Base-by-base conservation (phyloP, 257 asterid species). In the Perilla frutescens region DNA sequence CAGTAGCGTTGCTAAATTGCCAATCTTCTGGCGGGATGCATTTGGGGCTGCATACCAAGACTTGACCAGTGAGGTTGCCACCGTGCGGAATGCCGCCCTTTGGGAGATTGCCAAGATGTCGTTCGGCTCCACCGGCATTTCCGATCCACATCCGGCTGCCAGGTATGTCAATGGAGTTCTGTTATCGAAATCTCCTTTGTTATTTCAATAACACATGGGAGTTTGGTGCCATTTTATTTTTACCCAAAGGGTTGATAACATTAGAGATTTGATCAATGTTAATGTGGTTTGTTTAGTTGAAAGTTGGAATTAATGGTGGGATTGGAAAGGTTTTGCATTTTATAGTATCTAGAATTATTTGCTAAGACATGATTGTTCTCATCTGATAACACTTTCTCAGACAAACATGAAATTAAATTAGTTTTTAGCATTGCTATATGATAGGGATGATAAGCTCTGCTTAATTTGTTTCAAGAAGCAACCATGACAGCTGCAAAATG, bases 41-140 rank as follows among this genome's bases (percentile, higher is more conserved):
- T 95, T 92, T 47, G 92, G 89, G 79, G 99, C 99, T 43, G 99
- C 99, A 0, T 95, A 90, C 68, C 89, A 88, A 68, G 96, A 95
- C 68, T 68, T 95, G 88, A 89, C 83, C 10, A 87, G 91, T 70
- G 98, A 90, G 57, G 82, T 78, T 62, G 62, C 89, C 4, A 36
- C 67, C 8, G 76, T 84, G 50, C 81, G 83, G 12, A 64, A 90
- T 8, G 43, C 87, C 14, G 99, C 98, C 51, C 81, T 95, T 70
- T 64, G 86, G 0, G 97, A 92, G 88, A 91, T 95, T 14, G 97
- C 98, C 13, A 92, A 87, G 86, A 84, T 95, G 98, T 95, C 97
- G 11, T 78, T 95, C 65, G 82, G 84, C 31, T 83, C 93, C 59
- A 59, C 80, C 1, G 75, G 80, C 65, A 68, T 82, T 10, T 76